Conservation (phyloP, 352 stramenopile species). For the Globisporangium paddicum region DNA sequence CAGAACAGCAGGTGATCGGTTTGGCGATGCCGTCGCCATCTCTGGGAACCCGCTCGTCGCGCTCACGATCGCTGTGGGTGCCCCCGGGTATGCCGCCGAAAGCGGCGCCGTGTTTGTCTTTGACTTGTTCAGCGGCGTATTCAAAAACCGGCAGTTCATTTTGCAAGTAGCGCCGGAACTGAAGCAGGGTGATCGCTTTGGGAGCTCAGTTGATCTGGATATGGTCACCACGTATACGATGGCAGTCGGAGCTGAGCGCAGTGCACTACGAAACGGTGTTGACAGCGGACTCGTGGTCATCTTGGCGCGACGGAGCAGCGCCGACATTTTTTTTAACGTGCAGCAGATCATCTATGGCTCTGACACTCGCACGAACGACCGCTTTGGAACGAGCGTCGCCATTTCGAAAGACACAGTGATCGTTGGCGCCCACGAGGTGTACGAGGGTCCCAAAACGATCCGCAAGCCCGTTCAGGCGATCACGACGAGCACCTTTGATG, state of each 20-base stretch:
- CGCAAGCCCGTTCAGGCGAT: constrained; percentile 70
- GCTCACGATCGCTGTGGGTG: constrained; percentile 57
- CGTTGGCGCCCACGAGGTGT: constrained; percentile 62
- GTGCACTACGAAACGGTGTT: constrained; percentile 25
- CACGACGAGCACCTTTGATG: constrained; percentile 27
- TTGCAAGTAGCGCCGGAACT: constrained; percentile 44
- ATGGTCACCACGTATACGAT: constrained; percentile 70
- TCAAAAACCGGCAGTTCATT: constrained; percentile 64
- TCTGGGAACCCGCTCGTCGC: constrained; percentile 32
- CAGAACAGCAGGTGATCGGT: constrained; percentile 45
- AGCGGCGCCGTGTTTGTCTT: constrained; percentile 76
- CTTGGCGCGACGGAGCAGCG: constrained; percentile 37
- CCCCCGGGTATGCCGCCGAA: constrained; percentile 49
- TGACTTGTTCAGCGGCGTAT: constrained; percentile 51
- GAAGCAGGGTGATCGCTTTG: constrained; percentile 53
- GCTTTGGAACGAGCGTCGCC: constrained; percentile 67
- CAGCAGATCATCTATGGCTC: constrained; percentile 68
- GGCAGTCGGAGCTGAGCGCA: constrained; percentile 54
- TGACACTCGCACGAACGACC: constrained; percentile 54
- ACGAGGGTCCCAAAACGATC: constrained; percentile 48
- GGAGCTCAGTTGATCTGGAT: constrained; percentile 59
- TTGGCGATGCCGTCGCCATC: constrained; percentile 64
- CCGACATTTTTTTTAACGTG: constrained; percentile 65
- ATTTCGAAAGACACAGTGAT: constrained; percentile 69
- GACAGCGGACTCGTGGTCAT: constrained; percentile 54